Conservation (phyloP, 441 rosid species). For the Euphorbia neoarborescens region DNA sequence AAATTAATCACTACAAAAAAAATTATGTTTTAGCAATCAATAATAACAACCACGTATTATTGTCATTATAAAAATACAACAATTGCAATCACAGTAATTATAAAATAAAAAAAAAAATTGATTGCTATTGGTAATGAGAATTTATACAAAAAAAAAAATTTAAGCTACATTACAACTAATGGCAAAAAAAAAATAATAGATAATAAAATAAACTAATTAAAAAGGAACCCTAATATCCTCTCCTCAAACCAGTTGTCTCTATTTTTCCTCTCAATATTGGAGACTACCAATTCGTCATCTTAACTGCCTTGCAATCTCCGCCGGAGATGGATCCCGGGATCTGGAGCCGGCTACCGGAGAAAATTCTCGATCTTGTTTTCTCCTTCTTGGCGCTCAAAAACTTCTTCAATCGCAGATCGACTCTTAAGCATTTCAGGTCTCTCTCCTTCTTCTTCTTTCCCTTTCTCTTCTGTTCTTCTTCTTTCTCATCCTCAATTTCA, state of each 20-base stretch:
- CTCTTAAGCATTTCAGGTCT: constrained; percentile 54
- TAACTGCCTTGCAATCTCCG: constrained; percentile 1
- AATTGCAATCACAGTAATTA: too few species aligned
- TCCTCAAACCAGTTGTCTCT: constrained; percentile 23
- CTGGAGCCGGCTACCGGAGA: constrained; percentile 64
- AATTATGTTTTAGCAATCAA: too few species aligned
- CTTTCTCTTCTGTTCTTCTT: constrained; percentile 57
- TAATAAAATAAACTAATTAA: too few species aligned
- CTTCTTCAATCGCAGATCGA: constrained; percentile 48
- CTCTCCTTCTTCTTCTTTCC: constrained; percentile 36
- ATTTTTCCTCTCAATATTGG: not conserved
- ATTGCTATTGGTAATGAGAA: too few species aligned
- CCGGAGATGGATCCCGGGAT: constrained; percentile 56
- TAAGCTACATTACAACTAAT: too few species aligned
- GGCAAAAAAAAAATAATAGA: too few species aligned
- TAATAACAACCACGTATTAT: too few species aligned
- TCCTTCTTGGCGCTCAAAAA: constrained; percentile 50
- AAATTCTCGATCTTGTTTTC: constrained; percentile 54
- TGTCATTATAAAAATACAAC: too few species aligned
- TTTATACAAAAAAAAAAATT: too few species aligned
- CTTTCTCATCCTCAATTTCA: constrained; percentile 66
- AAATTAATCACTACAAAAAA: too few species aligned
- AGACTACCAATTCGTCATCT: constrained; percentile 10
- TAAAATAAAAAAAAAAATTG: too few species aligned
- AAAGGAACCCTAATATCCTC: too few species aligned